phyloP scores from a whole-genome alignment of 768 basidiomycete genomes.

The Calocera viscosa region DNA sequence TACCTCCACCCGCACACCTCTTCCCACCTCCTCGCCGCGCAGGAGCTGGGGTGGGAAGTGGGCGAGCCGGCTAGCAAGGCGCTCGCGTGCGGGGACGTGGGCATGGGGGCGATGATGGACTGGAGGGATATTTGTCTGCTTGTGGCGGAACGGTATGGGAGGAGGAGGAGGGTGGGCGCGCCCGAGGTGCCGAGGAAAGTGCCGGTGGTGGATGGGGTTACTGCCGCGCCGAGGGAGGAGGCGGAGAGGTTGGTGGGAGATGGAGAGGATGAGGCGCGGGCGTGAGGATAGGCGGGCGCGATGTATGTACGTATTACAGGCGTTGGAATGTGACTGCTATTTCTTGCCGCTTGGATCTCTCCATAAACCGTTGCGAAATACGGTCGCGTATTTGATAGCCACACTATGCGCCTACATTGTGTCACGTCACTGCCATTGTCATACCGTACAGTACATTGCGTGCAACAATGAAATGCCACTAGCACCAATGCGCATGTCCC shows the following conservation, averaged over 20 bases:
- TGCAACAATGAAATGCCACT: too few relatives aligned
- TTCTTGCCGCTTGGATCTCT: too few relatives aligned
- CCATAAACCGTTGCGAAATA: too few relatives aligned
- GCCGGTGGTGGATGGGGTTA: constrained; percentile 10
- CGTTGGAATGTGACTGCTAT: too few relatives aligned
- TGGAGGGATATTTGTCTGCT: constrained; percentile 65
- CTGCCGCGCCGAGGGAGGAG: constrained; percentile 7
- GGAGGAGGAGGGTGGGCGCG: constrained; percentile 3
- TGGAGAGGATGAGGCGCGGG: too few relatives aligned
- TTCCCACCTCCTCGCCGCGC: constrained; percentile 63
- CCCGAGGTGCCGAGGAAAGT: constrained; percentile 7
- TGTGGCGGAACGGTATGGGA: constrained; percentile 21
- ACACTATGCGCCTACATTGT: too few relatives aligned
- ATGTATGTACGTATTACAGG: background rate
- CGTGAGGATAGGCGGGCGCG: too few relatives aligned
- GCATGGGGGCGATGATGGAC: constrained; percentile 90
- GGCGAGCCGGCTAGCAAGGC: constrained; percentile 78
- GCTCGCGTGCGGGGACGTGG: constrained; percentile 90
- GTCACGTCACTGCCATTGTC: too few relatives aligned
- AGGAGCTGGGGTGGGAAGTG: constrained; percentile 66
- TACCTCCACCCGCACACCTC: constrained; percentile 86
- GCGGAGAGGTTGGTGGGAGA: background rate
- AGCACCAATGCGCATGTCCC: too few relatives aligned
- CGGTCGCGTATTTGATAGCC: too few relatives aligned
- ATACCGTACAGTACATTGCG: too few relatives aligned